Percentiles rank a stretch among this genome's conserved stretches.
phyloP scores from a whole-genome alignment of 352 stramenopile genomes.

The Globisporangium heterothallicum region DNA sequence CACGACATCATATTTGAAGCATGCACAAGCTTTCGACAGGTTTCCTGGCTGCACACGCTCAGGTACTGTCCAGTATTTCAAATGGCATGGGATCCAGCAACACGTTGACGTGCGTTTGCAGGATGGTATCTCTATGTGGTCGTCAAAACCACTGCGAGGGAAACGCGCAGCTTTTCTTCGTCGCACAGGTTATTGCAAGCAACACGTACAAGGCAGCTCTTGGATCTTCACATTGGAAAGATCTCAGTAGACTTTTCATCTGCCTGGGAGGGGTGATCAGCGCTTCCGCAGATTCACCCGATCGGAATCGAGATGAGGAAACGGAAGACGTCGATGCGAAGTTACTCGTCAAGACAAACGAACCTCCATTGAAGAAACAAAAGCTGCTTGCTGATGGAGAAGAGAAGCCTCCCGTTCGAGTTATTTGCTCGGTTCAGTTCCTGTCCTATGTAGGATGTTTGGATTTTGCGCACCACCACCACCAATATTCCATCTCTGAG shows the following conservation, averaged over 20 bases:
- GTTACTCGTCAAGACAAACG: conserved; percentile 5
- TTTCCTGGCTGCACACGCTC: conserved; percentile 54
- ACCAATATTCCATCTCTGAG: no score
- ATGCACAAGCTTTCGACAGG: conserved; percentile 55
- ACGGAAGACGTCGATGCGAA: not conserved
- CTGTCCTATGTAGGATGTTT: not conserved
- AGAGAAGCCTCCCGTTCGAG: conserved; percentile 8
- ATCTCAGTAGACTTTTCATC: conserved; percentile 19
- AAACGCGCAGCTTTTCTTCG: conserved; percentile 13
- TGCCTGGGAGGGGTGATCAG: conserved; percentile 2
- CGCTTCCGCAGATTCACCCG: not conserved
- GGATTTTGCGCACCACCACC: not conserved
- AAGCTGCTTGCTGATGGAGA: conserved; percentile 13
- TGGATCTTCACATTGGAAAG: conserved; percentile 33
- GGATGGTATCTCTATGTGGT: conserved; percentile 15
- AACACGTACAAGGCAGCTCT: conserved; percentile 36
- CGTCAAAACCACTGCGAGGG: conserved; percentile 4
- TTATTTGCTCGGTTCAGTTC: conserved; percentile 14
- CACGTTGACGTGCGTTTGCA: conserved; percentile 1
- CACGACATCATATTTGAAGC: conserved; percentile 43
- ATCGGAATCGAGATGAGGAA: not conserved
- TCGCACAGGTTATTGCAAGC: conserved; percentile 21
- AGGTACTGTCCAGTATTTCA: conserved; percentile 23
- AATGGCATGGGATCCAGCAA: not conserved
- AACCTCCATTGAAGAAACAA: conserved; percentile 16